Evolutionary conservation across 257 asterid species (phyloP).

Genomic region (Ocimum tenuiflorum): DNA sequence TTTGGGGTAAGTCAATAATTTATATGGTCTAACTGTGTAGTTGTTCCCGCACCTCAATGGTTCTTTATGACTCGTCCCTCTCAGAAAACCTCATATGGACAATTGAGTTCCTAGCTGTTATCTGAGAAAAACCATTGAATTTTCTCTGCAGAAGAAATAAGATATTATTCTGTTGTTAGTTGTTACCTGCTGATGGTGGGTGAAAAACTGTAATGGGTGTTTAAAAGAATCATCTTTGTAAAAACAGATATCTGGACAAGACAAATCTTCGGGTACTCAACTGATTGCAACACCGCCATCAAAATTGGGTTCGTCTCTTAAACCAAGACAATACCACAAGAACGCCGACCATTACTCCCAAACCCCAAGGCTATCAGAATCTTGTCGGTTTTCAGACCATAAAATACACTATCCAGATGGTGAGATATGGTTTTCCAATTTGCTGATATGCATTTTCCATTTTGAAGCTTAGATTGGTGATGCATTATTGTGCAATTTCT

Average conservation of each 20-base stretch:
- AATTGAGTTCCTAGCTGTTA: slow-evolving; percentile 14
- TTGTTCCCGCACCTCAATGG: slow-evolving; percentile 25
- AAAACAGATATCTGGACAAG: slow-evolving; percentile 86
- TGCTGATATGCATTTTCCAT: slow-evolving; percentile 3
- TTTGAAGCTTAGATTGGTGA: background rate
- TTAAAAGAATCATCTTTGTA: background rate
- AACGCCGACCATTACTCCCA: slow-evolving; percentile 39
- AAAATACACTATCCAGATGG: slow-evolving; percentile 45
- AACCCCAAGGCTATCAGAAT: slow-evolving; percentile 33
- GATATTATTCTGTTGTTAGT: slow-evolving; percentile 8
- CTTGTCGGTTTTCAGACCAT: slow-evolving; percentile 49
- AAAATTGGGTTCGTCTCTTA: slow-evolving; percentile 33
- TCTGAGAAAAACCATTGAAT: background rate
- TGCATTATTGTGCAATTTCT: background rate
- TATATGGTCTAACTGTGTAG: background rate
- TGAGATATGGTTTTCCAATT: slow-evolving; percentile 27
- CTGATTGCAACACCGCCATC: slow-evolving; percentile 25
- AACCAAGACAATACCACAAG: slow-evolving; percentile 47
- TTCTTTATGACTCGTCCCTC: slow-evolving; percentile 19
- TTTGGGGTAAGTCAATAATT: slow-evolving; percentile 49
- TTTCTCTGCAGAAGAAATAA: slow-evolving; percentile 7
- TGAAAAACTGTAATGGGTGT: slow-evolving; percentile 8
- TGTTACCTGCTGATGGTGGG: slow-evolving; percentile 18
- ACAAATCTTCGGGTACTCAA: slow-evolving; percentile 43
- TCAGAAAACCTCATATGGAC: slow-evolving; percentile 3